These are phyloP conservation scores for Populus pruinosa DNA, from an alignment of 345 rosid species.

Conservation along the genomic window DNA sequence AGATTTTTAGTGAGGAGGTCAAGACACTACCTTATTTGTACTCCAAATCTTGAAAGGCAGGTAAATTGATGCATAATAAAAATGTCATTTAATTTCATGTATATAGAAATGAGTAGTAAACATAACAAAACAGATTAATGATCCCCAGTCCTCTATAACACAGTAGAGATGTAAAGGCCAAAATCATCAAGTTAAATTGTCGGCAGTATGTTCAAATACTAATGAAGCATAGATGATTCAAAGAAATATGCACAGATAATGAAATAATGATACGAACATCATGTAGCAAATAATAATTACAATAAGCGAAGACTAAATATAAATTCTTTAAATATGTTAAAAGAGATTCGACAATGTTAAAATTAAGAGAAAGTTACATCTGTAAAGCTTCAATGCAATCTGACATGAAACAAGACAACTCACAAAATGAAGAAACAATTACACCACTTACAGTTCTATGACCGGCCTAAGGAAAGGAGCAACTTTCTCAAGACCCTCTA, in stretches of 20 bases:
- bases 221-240: background rate
- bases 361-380: background rate
- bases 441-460: constrained; percentile 70
- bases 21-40: background rate
- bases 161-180: background rate
- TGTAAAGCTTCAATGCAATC: background rate
- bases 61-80: background rate
- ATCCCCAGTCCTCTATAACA: background rate
- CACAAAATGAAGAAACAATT: background rate
- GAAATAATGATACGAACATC: background rate
- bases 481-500: constrained; percentile 82
- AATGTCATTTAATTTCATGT: background rate
- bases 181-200: background rate
- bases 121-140: background rate
- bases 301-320: background rate
- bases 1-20: background rate
- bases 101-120: background rate
- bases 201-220: background rate
- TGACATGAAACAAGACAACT: background rate
- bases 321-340: background rate
- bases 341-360: background rate
- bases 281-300: background rate
- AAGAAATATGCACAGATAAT: background rate
- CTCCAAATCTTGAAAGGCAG: background rate
- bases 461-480: constrained; percentile 98